Evolutionary conservation across 2,329 filamentous ascomycete species (phyloP).

Genomic region (Dichotomopilus funicola): DNA sequence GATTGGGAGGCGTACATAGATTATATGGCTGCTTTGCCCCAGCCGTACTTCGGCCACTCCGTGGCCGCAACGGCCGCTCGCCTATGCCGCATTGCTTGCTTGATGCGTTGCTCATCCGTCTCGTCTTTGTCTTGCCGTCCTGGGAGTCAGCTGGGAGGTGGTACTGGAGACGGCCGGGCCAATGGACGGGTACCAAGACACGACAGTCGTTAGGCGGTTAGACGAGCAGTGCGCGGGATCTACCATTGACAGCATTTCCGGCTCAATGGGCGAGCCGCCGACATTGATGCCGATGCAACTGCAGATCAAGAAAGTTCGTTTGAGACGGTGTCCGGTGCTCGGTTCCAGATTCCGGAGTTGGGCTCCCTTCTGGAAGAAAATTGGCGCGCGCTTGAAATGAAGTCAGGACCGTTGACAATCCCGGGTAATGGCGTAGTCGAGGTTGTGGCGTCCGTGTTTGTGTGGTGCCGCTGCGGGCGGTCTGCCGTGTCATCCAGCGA

Average conservation of each 20-base stretch:
- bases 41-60: too few relatives aligned
- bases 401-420: not conserved
- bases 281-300: constrained; percentile 11
- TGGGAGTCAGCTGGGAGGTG: too few relatives aligned
- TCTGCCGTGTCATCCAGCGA: not conserved
- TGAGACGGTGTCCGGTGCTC: not conserved
- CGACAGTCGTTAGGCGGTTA: too few relatives aligned
- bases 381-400: constrained; percentile 11
- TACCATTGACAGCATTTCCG: not conserved
- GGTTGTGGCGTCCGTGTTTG: constrained; percentile 6
- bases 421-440: constrained; percentile 12
- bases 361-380: constrained; percentile 15
- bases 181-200: not conserved
- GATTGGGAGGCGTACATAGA: too few relatives aligned
- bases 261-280: constrained; percentile 6
- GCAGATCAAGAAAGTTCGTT: constrained; percentile 7
- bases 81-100: too few relatives aligned
- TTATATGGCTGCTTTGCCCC: too few relatives aligned
- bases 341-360: not conserved
- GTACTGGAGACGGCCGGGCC: not conserved
- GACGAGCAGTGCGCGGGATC: too few relatives aligned
- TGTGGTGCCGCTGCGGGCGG: not conserved
- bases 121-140: too few relatives aligned
- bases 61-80: too few relatives aligned
- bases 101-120: too few relatives aligned